Evolutionary conservation across 2,329 filamentous ascomycete species (phyloP).

Genomic region (Ceratocystis alfenasii): DNA sequence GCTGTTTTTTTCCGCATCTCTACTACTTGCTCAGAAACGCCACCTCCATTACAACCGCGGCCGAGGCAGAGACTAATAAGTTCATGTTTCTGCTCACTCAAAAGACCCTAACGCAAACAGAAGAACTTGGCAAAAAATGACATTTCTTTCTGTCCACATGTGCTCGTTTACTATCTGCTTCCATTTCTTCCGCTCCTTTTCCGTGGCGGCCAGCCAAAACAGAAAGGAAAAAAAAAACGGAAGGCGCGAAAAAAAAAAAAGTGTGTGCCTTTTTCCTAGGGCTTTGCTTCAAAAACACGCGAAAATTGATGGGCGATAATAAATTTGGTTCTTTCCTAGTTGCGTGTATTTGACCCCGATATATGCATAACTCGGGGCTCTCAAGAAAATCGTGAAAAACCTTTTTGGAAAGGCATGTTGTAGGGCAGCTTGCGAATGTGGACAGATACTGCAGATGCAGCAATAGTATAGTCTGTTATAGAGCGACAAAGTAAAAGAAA

Average conservation of each 20-base stretch:
- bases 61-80: too few species aligned
- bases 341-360: neutral
- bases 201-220: neutral
- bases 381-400: neutral
- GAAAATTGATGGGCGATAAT: neutral
- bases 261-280: neutral
- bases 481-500: neutral
- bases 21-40: too few species aligned
- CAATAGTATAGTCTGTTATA: conserved; percentile 4
- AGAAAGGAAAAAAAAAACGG: neutral
- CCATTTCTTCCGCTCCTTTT: neutral
- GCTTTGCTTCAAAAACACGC: neutral
- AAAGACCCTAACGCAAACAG: neutral
- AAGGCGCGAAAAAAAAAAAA: neutral
- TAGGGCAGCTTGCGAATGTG: neutral
- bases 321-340: neutral
- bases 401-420: neutral
- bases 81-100: too few species aligned
- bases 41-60: too few species aligned
- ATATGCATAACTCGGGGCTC: neutral
- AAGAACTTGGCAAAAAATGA: neutral
- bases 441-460: too few species aligned
- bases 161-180: neutral
- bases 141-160: neutral
- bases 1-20: too few species aligned